These are phyloP conservation scores for Alectoria sarmentosa DNA, from an alignment of 495 filamentous ascomycete genomes.

Conservation along the genomic window DNA sequence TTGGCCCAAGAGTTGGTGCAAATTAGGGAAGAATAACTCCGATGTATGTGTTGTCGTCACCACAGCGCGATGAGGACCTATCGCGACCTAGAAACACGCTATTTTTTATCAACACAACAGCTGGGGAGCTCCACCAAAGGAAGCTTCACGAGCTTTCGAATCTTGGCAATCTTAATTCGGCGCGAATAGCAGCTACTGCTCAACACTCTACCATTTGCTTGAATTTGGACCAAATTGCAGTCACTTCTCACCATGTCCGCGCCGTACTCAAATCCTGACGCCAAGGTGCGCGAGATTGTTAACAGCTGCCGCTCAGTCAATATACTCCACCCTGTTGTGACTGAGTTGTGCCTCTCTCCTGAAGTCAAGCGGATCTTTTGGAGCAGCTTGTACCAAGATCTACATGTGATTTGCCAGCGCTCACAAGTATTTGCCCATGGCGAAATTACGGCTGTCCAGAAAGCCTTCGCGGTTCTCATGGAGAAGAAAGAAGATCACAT, in stretches of 20 bases:
- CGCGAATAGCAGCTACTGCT: background rate
- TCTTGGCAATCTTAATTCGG: background rate
- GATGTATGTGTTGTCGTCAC: too few relatives aligned
- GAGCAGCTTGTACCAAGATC: slow-evolving; percentile 18
- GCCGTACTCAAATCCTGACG: background rate
- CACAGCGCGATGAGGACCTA: background rate
- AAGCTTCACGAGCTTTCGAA: background rate
- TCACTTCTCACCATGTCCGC: slow-evolving; percentile 4
- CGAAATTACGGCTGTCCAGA: slow-evolving; percentile 40
- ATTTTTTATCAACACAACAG: background rate
- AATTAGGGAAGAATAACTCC: too few relatives aligned
- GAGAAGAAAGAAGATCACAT: slow-evolving; percentile 28
- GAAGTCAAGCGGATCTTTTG: slow-evolving; percentile 14
- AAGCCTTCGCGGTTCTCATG: slow-evolving; percentile 33
- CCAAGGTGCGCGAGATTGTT: slow-evolving; percentile 9
- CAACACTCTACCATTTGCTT: background rate
- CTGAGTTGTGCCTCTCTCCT: slow-evolving; percentile 4
- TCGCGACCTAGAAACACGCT: background rate
- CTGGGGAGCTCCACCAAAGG: background rate
- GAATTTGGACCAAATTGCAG: background rate
- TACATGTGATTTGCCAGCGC: slow-evolving; percentile 30
- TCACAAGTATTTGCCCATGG: slow-evolving; percentile 33
- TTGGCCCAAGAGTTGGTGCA: too few relatives aligned
- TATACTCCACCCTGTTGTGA: slow-evolving; percentile 18
- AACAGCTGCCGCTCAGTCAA: slow-evolving; percentile 7